Percentiles rank a stretch among this genome's conserved stretches.
phyloP scores from a whole-genome alignment of 768 basidiomycete genomes.

The Pulveroboletus ravenelii region DNA sequence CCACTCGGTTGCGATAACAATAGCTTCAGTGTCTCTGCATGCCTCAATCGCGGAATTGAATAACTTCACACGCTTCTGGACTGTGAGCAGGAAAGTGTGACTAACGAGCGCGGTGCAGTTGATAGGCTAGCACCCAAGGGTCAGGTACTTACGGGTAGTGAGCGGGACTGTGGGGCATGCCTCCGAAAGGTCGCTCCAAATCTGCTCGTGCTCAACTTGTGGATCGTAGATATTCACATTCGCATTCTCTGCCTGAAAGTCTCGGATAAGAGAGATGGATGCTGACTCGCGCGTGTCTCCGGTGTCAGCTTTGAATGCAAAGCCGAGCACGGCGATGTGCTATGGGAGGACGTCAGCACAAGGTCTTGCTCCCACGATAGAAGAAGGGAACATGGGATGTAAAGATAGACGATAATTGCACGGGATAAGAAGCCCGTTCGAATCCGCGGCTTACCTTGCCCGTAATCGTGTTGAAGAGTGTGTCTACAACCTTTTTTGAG shows the following conservation, averaged over 20 bases:
- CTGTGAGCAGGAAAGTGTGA: slow-evolving; percentile 33
- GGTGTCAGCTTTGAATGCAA: slow-evolving; percentile 99
- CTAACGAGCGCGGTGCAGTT: neutral
- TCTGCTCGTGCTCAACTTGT: slow-evolving; percentile 78
- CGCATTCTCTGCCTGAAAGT: slow-evolving; percentile 90
- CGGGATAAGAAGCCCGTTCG: neutral
- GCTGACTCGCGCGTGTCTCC: slow-evolving; percentile 98
- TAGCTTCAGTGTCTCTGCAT: slow-evolving; percentile 83
- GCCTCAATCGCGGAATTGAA: slow-evolving; percentile 76
- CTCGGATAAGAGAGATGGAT: slow-evolving; percentile 87
- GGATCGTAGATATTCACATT: slow-evolving; percentile 89
- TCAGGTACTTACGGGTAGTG: slow-evolving; percentile 54
- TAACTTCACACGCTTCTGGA: slow-evolving; percentile 87
- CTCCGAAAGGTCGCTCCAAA: slow-evolving; percentile 76
- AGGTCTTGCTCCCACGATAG: neutral
- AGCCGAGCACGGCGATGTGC: slow-evolving; percentile 95
- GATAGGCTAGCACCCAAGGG: neutral
- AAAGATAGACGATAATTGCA: neutral
- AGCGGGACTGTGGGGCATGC: slow-evolving; percentile 61
- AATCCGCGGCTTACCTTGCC: slow-evolving; percentile 60
- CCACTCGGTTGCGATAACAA: slow-evolving; percentile 97
- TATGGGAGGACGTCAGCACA: slow-evolving; percentile 25
- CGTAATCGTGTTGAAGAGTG: slow-evolving; percentile 97
- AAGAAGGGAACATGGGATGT: neutral
- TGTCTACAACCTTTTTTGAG: slow-evolving; percentile 93